Evolutionary conservation across 2,329 filamentous ascomycete genomes (phyloP).

Genomic region (Diaporthe humulicola): DNA sequence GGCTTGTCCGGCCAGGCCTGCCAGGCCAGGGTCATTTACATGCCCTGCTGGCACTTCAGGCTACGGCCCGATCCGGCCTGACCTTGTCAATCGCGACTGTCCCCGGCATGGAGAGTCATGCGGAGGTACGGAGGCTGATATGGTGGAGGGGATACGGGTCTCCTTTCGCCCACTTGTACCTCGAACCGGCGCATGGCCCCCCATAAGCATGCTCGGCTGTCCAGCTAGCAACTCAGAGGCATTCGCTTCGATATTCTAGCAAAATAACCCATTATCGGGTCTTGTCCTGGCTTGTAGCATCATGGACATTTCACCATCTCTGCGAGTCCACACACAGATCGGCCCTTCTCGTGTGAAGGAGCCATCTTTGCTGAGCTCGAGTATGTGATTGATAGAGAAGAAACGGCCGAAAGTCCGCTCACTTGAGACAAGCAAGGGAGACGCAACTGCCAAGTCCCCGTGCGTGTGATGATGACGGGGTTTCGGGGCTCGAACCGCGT

Average conservation of each 20-base stretch:
- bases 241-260: background rate
- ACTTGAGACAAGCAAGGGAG: slow-evolving; percentile 38
- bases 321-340: slow-evolving; percentile 3
- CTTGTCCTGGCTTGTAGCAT: background rate
- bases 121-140: slow-evolving; percentile 26
- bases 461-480: slow-evolving; percentile 33
- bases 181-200: background rate
- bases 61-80: slow-evolving; percentile 49
- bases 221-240: background rate
- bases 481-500: slow-evolving; percentile 37
- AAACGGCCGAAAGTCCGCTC: slow-evolving; percentile 35
- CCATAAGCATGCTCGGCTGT: background rate
- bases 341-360: slow-evolving; percentile 9
- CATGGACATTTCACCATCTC: background rate
- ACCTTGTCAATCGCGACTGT: slow-evolving; percentile 10
- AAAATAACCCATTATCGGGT: background rate
- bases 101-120: background rate
- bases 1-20: background rate
- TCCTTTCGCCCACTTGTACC: background rate
- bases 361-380: slow-evolving; percentile 18
- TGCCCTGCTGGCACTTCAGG: slow-evolving; percentile 37
- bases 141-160: background rate
- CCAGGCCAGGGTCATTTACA: slow-evolving; percentile 2
- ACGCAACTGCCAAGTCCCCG: slow-evolving; percentile 36
- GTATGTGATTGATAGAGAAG: slow-evolving; percentile 24